A percentile compares a stretch with the other conserved stretches of the same genome.
phyloP scores from a whole-genome alignment of 257 asterid species.

The Pogostemon cablin region DNA sequence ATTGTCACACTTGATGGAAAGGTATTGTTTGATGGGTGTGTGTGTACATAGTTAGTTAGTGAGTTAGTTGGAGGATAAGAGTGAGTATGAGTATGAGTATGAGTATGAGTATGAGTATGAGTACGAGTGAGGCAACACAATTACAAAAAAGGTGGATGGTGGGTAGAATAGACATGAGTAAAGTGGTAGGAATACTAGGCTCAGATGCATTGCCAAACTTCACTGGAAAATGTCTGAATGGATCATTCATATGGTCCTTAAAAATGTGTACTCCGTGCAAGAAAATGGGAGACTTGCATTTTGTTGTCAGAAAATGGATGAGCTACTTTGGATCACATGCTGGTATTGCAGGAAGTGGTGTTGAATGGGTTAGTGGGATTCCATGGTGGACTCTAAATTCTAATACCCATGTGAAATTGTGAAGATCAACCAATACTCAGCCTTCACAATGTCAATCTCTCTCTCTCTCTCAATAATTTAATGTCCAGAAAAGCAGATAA shows the following conservation, averaged over 20 bases:
- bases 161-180: neutral
- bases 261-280: constrained; percentile 26
- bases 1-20: too few relatives aligned
- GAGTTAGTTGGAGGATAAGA: too few relatives aligned
- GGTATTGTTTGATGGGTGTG: too few relatives aligned
- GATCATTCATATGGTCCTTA: neutral
- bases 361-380: constrained; percentile 30
- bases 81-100: too few relatives aligned
- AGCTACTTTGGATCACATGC: constrained; percentile 33
- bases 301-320: constrained; percentile 33
- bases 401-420: constrained; percentile 22
- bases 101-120: too few relatives aligned
- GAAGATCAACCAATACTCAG: neutral
- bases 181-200: constrained; percentile 15
- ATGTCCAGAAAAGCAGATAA: constrained; percentile 18
- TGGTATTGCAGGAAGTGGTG: constrained; percentile 16
- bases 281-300: constrained; percentile 26
- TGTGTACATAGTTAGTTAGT: too few relatives aligned
- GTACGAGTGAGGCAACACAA: too few relatives aligned
- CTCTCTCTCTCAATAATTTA: constrained; percentile 25
- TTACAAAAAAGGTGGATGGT: too few relatives aligned
- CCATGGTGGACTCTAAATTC: constrained; percentile 6
- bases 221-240: neutral
- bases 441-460: neutral
- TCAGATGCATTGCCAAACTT: constrained; percentile 11